Conservation (phyloP, 345 rosid species). For the Acer campestre region DNA sequence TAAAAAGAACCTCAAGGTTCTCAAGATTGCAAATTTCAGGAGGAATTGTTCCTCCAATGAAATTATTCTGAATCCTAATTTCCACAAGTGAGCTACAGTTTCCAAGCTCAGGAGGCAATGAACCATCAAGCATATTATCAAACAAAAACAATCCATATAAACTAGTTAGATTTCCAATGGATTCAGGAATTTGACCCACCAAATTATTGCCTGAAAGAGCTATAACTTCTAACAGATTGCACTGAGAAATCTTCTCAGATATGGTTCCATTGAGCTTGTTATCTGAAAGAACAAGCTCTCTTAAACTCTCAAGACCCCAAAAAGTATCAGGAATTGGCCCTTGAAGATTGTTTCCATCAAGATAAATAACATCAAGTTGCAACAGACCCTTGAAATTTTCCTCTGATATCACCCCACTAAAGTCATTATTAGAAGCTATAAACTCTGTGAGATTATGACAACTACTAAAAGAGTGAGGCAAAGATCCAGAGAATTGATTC, state of each 20-base stretch:
- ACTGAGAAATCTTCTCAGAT: slow-evolving; percentile 34
- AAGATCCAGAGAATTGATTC: slow-evolving; percentile 32
- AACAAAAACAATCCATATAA: slow-evolving; percentile 26
- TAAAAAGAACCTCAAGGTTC: slow-evolving; percentile 33
- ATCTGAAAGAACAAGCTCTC: slow-evolving; percentile 35
- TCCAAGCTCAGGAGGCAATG: slow-evolving; percentile 42
- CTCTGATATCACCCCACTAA: slow-evolving; percentile 30
- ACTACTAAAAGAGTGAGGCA: slow-evolving; percentile 26
- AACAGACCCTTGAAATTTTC: slow-evolving; percentile 30
- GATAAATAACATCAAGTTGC: slow-evolving; percentile 31
- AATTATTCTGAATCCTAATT: slow-evolving; percentile 37
- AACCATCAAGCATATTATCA: slow-evolving; percentile 35
- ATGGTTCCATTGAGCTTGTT: slow-evolving; percentile 46
- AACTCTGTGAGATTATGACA: slow-evolving; percentile 36
- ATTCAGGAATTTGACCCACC: slow-evolving; percentile 36
- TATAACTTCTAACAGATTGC: slow-evolving; percentile 26
- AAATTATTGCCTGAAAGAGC: slow-evolving; percentile 36
- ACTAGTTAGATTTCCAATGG: slow-evolving; percentile 33
- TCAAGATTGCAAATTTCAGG: slow-evolving; percentile 29
- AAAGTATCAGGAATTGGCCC: slow-evolving; percentile 40
- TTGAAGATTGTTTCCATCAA: slow-evolving; percentile 35
- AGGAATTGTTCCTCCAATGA: slow-evolving; percentile 35
- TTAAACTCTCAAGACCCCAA: slow-evolving; percentile 37
- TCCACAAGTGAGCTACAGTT: slow-evolving; percentile 41
- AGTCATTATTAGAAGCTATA: slow-evolving; percentile 30